Conservation (phyloP, 805 yeast species). For the Starmerella etchellsii region DNA sequence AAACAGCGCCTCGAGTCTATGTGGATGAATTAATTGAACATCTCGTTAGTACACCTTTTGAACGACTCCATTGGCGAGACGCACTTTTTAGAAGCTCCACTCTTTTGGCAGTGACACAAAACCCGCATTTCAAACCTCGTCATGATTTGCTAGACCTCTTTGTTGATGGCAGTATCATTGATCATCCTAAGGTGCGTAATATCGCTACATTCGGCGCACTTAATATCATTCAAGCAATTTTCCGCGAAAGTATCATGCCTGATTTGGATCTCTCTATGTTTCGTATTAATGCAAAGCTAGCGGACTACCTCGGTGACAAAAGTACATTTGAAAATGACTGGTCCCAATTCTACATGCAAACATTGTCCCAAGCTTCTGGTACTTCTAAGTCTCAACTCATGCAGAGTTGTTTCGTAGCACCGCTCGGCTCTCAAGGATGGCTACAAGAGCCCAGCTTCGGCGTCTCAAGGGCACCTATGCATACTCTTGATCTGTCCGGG, state of each 20-base stretch:
- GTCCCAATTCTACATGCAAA: constrained; percentile 1
- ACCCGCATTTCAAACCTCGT: constrained; percentile 19
- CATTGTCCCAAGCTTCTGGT: background rate
- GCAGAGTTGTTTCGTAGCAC: background rate
- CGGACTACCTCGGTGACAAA: background rate
- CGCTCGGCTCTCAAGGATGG: constrained; percentile 12
- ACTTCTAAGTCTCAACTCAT: constrained; percentile 1
- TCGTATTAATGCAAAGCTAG: background rate
- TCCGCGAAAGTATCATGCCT: constrained; percentile 18
- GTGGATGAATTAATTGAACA: constrained; percentile 2
- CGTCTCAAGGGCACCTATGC: background rate
- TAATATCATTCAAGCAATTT: constrained; percentile 37
- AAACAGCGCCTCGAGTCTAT: too few species aligned
- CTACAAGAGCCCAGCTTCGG: background rate
- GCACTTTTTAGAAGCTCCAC: constrained; percentile 14
- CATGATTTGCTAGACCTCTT: constrained; percentile 12
- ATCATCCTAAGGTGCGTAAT: constrained; percentile 27
- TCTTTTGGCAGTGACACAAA: constrained; percentile 17
- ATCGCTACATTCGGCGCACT: constrained; percentile 47
- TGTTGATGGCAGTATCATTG: constrained; percentile 28
- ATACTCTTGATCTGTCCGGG: background rate
- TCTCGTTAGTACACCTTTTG: background rate
- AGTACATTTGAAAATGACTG: constrained; percentile 7
- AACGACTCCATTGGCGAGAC: constrained; percentile 17
- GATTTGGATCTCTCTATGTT: background rate